Conservation (phyloP, 78 protist species). For the Monocercomonoides exilis region DNA sequence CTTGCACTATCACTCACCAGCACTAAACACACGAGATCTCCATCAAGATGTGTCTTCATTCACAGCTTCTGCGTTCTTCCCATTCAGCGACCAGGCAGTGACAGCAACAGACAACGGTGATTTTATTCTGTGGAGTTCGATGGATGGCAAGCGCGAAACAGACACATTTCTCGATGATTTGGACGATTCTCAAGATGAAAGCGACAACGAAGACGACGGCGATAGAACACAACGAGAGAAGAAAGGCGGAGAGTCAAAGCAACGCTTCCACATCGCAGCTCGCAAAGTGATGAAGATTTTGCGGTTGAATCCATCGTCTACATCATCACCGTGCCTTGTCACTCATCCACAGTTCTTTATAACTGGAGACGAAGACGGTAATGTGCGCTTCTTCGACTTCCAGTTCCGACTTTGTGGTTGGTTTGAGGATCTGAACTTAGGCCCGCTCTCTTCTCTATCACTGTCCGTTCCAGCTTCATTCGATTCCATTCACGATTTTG, state of each 20-base stretch:
- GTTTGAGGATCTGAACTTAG: constrained; percentile 50
- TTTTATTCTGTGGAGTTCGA: constrained; percentile 28
- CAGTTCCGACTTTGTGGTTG: constrained; percentile 31
- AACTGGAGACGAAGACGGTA: constrained; percentile 52
- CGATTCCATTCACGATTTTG: not conserved
- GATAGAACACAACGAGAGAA: not conserved
- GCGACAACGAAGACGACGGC: not conserved
- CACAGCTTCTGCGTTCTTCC: constrained; percentile 30
- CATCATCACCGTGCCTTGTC: not conserved
- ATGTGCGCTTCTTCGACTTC: constrained; percentile 48
- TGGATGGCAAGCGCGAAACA: not conserved
- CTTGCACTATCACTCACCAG: constrained; percentile 31
- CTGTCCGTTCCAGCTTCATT: not conserved
- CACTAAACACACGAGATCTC: constrained; percentile 19
- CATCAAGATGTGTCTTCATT: constrained; percentile 40
- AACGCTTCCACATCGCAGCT: not conserved
- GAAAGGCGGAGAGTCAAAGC: not conserved
- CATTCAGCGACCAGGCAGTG: constrained; percentile 5
- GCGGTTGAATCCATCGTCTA: not conserved
- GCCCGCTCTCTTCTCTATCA: constrained; percentile 38
- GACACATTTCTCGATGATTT: not conserved
- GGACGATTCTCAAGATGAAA: not conserved
- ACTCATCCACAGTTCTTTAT: constrained; percentile 16
- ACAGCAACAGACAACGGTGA: constrained; percentile 47
- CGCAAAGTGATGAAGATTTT: not conserved